Base-by-base conservation (phyloP, 257 asterid species). In the Schizonepeta tenuifolia region DNA sequence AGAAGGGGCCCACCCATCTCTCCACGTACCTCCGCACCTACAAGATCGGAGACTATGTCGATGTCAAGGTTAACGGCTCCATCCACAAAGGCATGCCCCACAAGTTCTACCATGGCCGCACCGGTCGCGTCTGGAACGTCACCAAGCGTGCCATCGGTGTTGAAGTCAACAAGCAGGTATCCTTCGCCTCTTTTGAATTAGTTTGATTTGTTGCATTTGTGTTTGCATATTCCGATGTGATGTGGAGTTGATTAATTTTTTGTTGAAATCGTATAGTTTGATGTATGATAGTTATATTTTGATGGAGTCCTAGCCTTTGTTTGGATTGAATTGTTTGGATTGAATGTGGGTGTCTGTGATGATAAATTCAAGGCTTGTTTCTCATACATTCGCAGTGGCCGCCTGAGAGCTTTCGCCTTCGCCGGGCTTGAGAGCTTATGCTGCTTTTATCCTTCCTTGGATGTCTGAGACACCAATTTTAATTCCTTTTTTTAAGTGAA, bases 381-480 rank as follows among this genome's bases (percentile, higher is more conserved):
- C 89, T 84, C 87, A 73, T 75, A 81, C 88, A 86, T 86, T 83
- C 91, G 87, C 87, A 86, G 89, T 64, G 83, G 89, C 87, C 87
- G 86, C 79, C 89, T 82, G 50, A 84, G 81, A 55, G 68, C 87
- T 84, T 78, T 84, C 80, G 85, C 89, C 83, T 77, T 80, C 81
- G 84, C 88, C 84, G 13, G 90, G 84, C 80, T 86, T 79, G 88
- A 83, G 84, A 83, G 87, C 72, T 73, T 18, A 7, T 84, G 88
- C 81, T 83, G 91, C 78, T 76, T 47, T 4, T 21, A 4, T 55
- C 62, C 62, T 55, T 55, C 61, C 62, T 55, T 55, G 62, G 62
- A 86, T 84, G 86, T 78, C 85, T 86, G 26, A 24, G 26, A 24
- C 26, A 24, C 26, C 2, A 24, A 24, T 24, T 24, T 2, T 24